Percentiles rank a stretch among this genome's conserved stretches.
Evolutionary conservation across 768 basidiomycete species (phyloP).

Genomic region (Podaxis carcinomalis): DNA sequence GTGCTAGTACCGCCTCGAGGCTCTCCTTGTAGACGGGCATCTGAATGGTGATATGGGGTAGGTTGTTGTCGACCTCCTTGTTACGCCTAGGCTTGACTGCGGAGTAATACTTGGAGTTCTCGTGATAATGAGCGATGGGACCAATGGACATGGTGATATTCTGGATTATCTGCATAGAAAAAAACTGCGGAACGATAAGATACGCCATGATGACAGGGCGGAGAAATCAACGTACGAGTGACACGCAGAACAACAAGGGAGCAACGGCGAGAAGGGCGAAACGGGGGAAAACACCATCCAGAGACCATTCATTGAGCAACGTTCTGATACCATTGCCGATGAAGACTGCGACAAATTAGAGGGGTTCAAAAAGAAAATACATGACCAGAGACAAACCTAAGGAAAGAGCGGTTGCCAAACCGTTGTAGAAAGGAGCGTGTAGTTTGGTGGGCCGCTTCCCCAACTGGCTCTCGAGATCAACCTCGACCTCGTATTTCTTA

Average conservation of each 20-base stretch:
- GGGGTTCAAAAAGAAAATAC: conserved; percentile 24
- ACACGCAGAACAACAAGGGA: conserved; percentile 73
- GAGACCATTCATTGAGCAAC: conserved; percentile 58
- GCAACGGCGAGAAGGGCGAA: conserved; percentile 59
- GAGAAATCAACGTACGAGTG: conserved; percentile 38
- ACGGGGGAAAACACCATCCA: conserved; percentile 57
- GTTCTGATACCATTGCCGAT: conserved; percentile 61
- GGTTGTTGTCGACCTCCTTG: conserved; percentile 43
- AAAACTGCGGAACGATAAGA: conserved; percentile 48
- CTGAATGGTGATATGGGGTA: conserved; percentile 78
- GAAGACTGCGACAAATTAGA: conserved; percentile 46
- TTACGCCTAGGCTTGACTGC: conserved; percentile 53
- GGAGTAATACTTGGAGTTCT: conserved; percentile 79
- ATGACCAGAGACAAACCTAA: conserved; percentile 41
- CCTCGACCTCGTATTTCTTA: conserved; percentile 28
- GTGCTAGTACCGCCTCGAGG: conserved; percentile 63
- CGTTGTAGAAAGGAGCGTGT: conserved; percentile 69
- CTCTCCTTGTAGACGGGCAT: conserved; percentile 87
- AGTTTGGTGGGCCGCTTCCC: conserved; percentile 28
- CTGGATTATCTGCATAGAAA: conserved; percentile 65
- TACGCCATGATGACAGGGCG: conserved; percentile 21
- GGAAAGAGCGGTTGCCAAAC: conserved; percentile 51
- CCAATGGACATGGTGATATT: conserved; percentile 72
- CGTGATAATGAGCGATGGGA: conserved; percentile 74
- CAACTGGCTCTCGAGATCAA: conserved; percentile 15